Evolutionary conservation across 2,329 filamentous ascomycete genomes (phyloP).

Genomic region (Cladosporium austrohemisphaericum): DNA sequence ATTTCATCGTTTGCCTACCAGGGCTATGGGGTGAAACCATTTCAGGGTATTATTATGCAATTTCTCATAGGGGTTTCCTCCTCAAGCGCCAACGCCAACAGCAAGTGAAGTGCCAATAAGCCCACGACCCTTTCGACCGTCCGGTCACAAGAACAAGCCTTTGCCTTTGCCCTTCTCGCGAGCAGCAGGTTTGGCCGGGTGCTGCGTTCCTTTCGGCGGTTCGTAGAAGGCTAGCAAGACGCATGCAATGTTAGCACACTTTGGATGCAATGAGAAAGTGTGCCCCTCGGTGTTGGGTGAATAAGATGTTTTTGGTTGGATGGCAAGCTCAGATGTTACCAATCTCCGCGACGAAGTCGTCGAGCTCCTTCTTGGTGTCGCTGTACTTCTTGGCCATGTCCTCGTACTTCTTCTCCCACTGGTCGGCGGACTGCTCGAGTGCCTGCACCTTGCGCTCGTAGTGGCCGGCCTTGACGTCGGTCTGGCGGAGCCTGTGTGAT

Average conservation of each 20-base stretch:
- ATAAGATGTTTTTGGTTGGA: background rate
- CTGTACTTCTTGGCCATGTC: slow-evolving; percentile 91
- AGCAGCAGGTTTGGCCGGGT: background rate
- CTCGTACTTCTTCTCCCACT: slow-evolving; percentile 97
- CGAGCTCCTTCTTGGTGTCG: slow-evolving; percentile 79
- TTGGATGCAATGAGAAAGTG: slow-evolving; percentile 11
- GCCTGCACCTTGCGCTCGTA: slow-evolving; percentile 99
- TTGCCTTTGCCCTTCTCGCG: slow-evolving; percentile 4
- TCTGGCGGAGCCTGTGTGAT: slow-evolving; percentile 79
- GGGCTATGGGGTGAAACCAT: background rate
- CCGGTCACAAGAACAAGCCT: slow-evolving; percentile 11
- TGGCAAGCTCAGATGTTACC: slow-evolving; percentile 85
- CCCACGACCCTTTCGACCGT: slow-evolving; percentile 1
- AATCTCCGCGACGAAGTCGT: slow-evolving; percentile 87
- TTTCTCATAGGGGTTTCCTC: slow-evolving; percentile 3
- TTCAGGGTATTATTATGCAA: slow-evolving; percentile 13
- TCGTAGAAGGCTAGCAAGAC: slow-evolving; percentile 14
- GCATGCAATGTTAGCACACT: slow-evolving; percentile 14
- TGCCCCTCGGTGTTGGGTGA: slow-evolving; percentile 5
- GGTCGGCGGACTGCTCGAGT: slow-evolving; percentile 83
- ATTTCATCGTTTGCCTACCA: slow-evolving; percentile 10
- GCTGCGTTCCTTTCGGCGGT: slow-evolving; percentile 11
- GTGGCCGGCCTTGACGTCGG: slow-evolving; percentile 98
- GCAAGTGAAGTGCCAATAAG: background rate
- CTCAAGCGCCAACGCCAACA: slow-evolving; percentile 3